phyloP scores from a whole-genome alignment of 306 rosid genomes.

The Ammopiptanthus mongolicus region DNA sequence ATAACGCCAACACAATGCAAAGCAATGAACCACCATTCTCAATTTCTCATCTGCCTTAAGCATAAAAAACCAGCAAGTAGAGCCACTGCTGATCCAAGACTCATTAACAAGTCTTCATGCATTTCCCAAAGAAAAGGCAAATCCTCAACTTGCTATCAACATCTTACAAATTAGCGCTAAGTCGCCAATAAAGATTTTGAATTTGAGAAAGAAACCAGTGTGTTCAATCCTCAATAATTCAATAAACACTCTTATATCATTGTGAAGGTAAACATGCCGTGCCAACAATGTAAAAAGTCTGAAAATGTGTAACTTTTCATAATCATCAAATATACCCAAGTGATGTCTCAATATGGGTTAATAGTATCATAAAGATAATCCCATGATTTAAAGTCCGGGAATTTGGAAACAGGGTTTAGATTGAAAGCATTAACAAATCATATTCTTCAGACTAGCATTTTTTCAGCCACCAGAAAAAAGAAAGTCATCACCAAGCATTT shows the following conservation, averaged over 20 bases:
- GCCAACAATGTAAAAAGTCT: background rate
- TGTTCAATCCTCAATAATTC: background rate
- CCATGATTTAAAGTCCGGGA: background rate
- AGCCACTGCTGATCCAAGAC: slow-evolving; percentile 1
- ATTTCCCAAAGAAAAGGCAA: slow-evolving; percentile 1
- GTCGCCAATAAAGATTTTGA: background rate
- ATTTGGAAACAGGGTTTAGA: background rate
- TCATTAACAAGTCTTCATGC: background rate
- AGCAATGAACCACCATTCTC: slow-evolving; percentile 18
- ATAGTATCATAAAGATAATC: background rate
- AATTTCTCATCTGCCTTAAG: slow-evolving; percentile 16
- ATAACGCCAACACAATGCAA: slow-evolving; percentile 19
- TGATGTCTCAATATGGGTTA: background rate
- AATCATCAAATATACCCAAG: background rate
- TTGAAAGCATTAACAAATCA: background rate
- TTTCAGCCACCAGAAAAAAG: background rate
- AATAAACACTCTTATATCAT: background rate
- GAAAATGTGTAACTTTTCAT: background rate
- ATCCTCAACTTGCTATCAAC: background rate
- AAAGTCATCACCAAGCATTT: background rate
- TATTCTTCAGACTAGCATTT: background rate
- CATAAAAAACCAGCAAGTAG: slow-evolving; percentile 16
- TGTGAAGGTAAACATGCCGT: background rate
- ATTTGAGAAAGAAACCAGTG: background rate
- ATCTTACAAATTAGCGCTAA: slow-evolving; percentile 1